Evolutionary conservation across 371 early-diverging fungal genomes (phyloP), one percentile per base, ranked within the genome.

Genomic region (Polyrhizophydium stewartii): DNA sequence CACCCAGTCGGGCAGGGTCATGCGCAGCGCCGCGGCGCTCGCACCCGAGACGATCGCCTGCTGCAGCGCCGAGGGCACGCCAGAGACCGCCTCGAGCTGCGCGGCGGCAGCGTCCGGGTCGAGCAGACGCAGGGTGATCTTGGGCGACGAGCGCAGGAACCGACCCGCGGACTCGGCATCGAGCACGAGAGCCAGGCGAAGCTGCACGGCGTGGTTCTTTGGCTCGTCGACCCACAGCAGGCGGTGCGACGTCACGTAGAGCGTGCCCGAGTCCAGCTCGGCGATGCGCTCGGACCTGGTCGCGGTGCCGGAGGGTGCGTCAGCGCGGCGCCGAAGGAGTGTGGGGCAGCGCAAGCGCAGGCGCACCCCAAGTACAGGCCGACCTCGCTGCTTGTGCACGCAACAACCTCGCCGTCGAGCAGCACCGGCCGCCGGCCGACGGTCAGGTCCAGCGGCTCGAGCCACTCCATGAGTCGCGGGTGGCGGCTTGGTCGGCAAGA

Each of bases 221-320:
- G 88, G 43, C 70, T 69, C 55, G 70, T 76, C 88, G 17, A 93
- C 85, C 72, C 90, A 93, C 30, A 92, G 71, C 35, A 93, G 68
- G 37, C 92, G 85, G 61, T 87, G 87, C 1, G 81, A 75, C 1
- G 94, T 91, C 62, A 89, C 71, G 58, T 90, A 90, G 33, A 85
- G 84, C 0, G 85, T 82, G 27, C 94, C 94, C 61, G 84, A 82
- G 64, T 90, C 87, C 64, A 84, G 87, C 25, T 83, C 72, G 7
- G 78, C 75, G 50, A 84, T 60, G 59, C 87, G 85, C 3, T 62
- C 49, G 55, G 82, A 81, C 40, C 84, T 69, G 58, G 13, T 16
- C 19, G 55, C 13, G 10, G 6, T n/a, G 3, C 35, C 37, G 10
- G 12, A 5, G 43, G 2, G 12, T 6, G 2, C 13, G 3, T 2